A percentile compares a stretch with the other conserved stretches of the same genome.
phyloP scores from a whole-genome alignment of 768 basidiomycete species.

The Gymnopilus junonius region DNA sequence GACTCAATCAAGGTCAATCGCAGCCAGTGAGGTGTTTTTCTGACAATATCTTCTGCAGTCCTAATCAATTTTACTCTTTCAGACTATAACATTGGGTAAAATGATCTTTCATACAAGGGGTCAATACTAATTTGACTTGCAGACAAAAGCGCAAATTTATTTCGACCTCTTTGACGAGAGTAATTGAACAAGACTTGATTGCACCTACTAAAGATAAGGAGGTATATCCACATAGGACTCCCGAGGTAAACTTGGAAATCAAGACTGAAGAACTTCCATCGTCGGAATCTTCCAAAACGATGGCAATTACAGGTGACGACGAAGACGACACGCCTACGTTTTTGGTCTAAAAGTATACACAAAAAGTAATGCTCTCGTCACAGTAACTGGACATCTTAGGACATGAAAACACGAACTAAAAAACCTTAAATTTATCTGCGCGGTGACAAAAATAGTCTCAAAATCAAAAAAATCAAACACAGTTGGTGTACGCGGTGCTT shows the following conservation, averaged over 20 bases:
- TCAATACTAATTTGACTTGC: not conserved
- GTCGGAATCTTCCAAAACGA: not conserved
- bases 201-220: not conserved
- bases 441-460: constrained; percentile 29
- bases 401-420: not conserved
- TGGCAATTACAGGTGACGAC: constrained; percentile 9
- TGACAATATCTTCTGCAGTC: not conserved
- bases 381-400: constrained; percentile 29
- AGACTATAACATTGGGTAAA: constrained; percentile 11
- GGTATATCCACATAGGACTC: not conserved
- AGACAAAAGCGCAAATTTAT: constrained; percentile 2
- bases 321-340: constrained; percentile 28
- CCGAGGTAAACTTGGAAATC: not conserved
- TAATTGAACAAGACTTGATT: not conserved
- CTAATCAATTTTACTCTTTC: not conserved
- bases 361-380: constrained; percentile 33
- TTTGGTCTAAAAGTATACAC: constrained; percentile 46
- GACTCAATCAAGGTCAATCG: constrained; percentile 18
- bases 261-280: not conserved
- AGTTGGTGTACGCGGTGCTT: not conserved
- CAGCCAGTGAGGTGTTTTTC: constrained; percentile 16
- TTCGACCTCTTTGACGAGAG: not conserved
- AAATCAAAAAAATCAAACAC: not conserved
- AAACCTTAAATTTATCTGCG: no score
- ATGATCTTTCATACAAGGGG: not conserved